A percentile compares a stretch with the other conserved stretches of the same genome.
These are phyloP conservation scores for Jimgerdemannia lactiflua DNA, from an alignment of 192 early-diverging fungal genomes.

Conservation along the genomic window DNA sequence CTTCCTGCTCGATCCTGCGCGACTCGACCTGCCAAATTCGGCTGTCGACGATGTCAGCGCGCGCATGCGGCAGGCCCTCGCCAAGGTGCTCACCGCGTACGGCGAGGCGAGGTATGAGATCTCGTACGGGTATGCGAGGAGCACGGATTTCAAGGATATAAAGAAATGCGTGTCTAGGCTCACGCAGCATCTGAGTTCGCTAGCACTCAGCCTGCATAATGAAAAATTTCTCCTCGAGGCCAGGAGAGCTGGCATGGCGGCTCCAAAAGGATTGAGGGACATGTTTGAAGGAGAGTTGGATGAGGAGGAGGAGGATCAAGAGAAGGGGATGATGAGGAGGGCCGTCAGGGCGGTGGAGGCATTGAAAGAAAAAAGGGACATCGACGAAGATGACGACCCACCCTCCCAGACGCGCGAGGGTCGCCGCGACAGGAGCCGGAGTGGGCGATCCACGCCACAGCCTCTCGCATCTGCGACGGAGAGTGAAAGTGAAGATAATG, in stretches of 20 bases:
- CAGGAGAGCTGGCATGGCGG: background rate
- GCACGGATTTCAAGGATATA: constrained; percentile 16
- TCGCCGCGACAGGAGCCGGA: constrained; percentile 5
- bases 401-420: background rate
- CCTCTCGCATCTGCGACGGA: constrained; percentile 12
- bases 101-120: constrained; percentile 31
- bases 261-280: background rate
- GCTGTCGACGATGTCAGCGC: background rate
- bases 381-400: constrained; percentile 12
- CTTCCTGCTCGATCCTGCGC: constrained; percentile 10
- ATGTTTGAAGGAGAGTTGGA: constrained; percentile 27
- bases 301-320: background rate
- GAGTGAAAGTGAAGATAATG: no score
- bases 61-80: constrained; percentile 24
- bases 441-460: constrained; percentile 10
- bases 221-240: constrained; percentile 12
- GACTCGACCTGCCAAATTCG: no score
- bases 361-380: background rate
- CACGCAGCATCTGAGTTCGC: constrained; percentile 27
- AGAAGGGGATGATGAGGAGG: background rate
- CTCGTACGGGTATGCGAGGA: constrained; percentile 27
- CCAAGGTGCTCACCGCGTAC: constrained; percentile 34
- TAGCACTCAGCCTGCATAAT: constrained; percentile 25
- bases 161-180: constrained; percentile 18
- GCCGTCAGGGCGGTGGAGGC: no score